These are phyloP conservation scores for Vanderwaltozyma yarrowii DNA, from an alignment of 805 yeast species.

Conservation along the genomic window DNA sequence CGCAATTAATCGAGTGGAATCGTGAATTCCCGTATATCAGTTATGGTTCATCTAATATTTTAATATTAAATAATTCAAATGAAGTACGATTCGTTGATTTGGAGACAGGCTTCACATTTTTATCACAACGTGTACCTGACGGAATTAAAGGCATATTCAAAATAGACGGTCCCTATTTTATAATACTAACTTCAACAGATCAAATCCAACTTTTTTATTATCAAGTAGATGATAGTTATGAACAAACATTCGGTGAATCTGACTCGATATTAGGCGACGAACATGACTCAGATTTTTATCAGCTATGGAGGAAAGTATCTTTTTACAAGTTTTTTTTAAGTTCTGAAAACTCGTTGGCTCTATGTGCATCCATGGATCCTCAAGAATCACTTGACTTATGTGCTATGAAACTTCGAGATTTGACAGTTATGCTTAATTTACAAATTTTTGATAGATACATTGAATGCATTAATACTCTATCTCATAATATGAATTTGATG, in stretches of 20 bases:
- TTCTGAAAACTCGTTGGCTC: slow-evolving; percentile 11
- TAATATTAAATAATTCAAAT: slow-evolving; percentile 12
- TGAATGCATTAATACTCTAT: slow-evolving; percentile 3
- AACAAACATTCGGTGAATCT: slow-evolving; percentile 3
- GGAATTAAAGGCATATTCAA: slow-evolving; percentile 15
- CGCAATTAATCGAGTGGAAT: slow-evolving; percentile 16
- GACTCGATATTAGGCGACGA: slow-evolving; percentile 12
- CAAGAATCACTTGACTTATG: slow-evolving; percentile 18
- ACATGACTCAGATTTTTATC: slow-evolving; percentile 13
- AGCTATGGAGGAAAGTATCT: slow-evolving; percentile 19
- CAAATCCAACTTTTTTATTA: slow-evolving; percentile 15
- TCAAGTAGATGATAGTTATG: slow-evolving; percentile 18
- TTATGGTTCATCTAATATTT: slow-evolving; percentile 13
- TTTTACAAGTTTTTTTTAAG: slow-evolving; percentile 20
- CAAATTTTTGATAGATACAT: slow-evolving; percentile 15
- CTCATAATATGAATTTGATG: background rate
- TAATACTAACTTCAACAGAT: slow-evolving; percentile 16
- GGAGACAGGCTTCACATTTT: slow-evolving; percentile 20
- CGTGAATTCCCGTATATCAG: slow-evolving; percentile 9
- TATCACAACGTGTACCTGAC: slow-evolving; percentile 12
- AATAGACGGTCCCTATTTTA: slow-evolving; percentile 10
- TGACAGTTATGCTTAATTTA: slow-evolving; percentile 23
- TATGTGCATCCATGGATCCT: slow-evolving; percentile 18
- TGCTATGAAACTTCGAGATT: slow-evolving; percentile 26
- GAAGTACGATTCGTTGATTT: slow-evolving; percentile 19